These are phyloP conservation scores for Phaeosphaeria sp. DNA, from an alignment of 2,329 filamentous ascomycete genomes.

Conservation along the genomic window DNA sequence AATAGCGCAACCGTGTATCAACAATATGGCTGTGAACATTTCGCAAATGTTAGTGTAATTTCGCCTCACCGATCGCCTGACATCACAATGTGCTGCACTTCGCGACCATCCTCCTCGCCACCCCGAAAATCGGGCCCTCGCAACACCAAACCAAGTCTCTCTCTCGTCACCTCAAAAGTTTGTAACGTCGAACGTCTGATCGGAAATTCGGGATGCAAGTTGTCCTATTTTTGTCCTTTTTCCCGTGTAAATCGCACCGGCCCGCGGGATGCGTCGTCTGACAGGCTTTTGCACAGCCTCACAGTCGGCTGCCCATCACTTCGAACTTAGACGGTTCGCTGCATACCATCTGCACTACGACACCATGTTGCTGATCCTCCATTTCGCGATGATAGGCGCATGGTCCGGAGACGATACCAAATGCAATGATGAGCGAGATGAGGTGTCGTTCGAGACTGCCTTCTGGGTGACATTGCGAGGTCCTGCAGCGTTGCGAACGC, in stretches of 20 bases:
- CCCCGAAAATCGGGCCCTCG: neutral
- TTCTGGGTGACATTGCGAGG: slow-evolving; percentile 6
- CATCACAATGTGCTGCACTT: neutral
- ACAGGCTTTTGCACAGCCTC: slow-evolving; percentile 28
- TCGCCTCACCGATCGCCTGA: neutral
- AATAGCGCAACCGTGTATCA: neutral
- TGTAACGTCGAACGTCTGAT: neutral
- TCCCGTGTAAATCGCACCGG: slow-evolving; percentile 14
- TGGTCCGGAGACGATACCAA: neutral
- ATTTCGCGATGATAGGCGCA: slow-evolving; percentile 2
- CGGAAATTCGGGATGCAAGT: slow-evolving; percentile 2
- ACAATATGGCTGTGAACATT: neutral
- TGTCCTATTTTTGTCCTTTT: slow-evolving; percentile 19
- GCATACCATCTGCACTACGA: slow-evolving; percentile 7
- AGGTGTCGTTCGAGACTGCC: neutral
- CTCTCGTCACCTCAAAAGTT: neutral
- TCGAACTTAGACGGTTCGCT: slow-evolving; percentile 6
- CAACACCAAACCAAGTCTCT: neutral
- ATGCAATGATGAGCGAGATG: neutral
- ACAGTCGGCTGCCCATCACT: slow-evolving; percentile 11
- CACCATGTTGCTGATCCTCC: slow-evolving; percentile 17
- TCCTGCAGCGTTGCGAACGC: neutral
- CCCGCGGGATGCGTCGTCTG: slow-evolving; percentile 17
- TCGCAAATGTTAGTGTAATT: neutral
- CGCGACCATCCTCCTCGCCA: neutral